These are phyloP conservation scores for Metschnikowia matae DNA, from an alignment of 805 yeast species.

Conservation along the genomic window DNA sequence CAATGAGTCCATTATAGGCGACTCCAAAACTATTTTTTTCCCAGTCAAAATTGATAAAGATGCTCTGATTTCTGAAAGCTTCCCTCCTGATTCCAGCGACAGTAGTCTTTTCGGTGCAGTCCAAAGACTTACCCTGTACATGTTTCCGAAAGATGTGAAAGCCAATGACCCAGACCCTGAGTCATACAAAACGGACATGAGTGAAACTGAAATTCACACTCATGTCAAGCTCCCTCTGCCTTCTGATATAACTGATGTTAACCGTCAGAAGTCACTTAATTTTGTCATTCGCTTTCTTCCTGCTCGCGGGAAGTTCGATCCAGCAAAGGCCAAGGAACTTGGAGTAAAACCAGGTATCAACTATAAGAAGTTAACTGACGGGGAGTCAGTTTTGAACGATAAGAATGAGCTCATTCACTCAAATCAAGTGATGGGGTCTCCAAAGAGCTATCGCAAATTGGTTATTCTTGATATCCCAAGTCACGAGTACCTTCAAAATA, in stretches of 20 bases:
- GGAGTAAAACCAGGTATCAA: slow-evolving; percentile 66
- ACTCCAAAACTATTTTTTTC: slow-evolving; percentile 35
- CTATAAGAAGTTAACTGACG: slow-evolving; percentile 57
- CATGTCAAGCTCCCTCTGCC: slow-evolving; percentile 33
- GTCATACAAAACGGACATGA: slow-evolving; percentile 35
- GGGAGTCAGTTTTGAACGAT: slow-evolving; percentile 51
- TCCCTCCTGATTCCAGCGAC: background rate
- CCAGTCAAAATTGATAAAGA: slow-evolving; percentile 29
- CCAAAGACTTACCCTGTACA: slow-evolving; percentile 40
- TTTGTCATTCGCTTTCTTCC: slow-evolving; percentile 67
- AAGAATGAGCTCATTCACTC: slow-evolving; percentile 61
- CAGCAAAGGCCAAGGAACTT: slow-evolving; percentile 57
- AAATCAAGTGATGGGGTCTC: slow-evolving; percentile 66
- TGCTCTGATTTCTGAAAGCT: background rate
- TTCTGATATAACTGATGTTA: slow-evolving; percentile 21
- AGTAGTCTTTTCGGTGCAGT: slow-evolving; percentile 17
- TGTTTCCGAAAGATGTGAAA: slow-evolving; percentile 53
- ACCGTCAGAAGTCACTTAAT: slow-evolving; percentile 48
- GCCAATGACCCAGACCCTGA: slow-evolving; percentile 37
- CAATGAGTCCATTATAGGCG: slow-evolving; percentile 29
- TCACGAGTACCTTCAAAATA: slow-evolving; percentile 34
- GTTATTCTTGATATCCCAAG: slow-evolving; percentile 74
- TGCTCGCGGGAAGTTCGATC: slow-evolving; percentile 72
- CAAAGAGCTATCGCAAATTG: slow-evolving; percentile 54
- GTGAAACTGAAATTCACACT: slow-evolving; percentile 36